Evolutionary conservation across 352 stramenopile genomes (phyloP), one percentile per base, ranked within the genome.

Genomic region (Pythium angustatum): DNA sequence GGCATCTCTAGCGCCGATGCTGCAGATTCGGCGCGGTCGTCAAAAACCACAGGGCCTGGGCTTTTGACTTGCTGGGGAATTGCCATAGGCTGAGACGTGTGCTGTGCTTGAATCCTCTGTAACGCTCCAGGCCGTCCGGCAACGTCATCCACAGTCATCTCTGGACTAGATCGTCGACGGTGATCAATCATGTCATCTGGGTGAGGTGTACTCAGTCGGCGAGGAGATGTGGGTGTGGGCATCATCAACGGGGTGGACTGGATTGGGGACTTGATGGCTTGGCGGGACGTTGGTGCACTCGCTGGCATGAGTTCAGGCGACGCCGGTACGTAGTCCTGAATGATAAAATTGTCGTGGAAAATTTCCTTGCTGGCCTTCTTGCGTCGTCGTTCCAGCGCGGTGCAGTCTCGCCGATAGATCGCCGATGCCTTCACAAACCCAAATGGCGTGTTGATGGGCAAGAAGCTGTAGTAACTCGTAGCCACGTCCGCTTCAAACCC

Each of bases 311-410:
- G 38, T 30, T 92, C 75, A 0, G 86, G 84, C 0, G 85, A 92
- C 0, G 71, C 73, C 0, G 87, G 84, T 7, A 95, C 85, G 64
- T 95, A 95, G 51, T 95, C 85, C 41, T 93, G 83, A 53, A 95
- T 95, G 61, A 95, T 93, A 36, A 78, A 85, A 48, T 93, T 87
- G 43, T 89, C 74, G 33, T 91, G 74, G 41, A 93, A 88, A 33
- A 91, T 79, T 40, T 76, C 66, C 8, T 82, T 68, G 31, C 36
- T 65, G 24, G 61, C 60, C 19, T 60, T 54, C 21, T 80, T 76
- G 17, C 78, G 72, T 51, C 56, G 58, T 38, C 78, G 66, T 21
- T 67, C 78, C 11, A 88, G 71, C 19, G 73, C 65, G 24, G 85
- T 75, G 40, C 76, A 88, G 47, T 91, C 75, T 8, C 72, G 73